Conservation (phyloP, 2,329 filamentous ascomycete species). For the Paraphaeosphaeria sporulosa region DNA sequence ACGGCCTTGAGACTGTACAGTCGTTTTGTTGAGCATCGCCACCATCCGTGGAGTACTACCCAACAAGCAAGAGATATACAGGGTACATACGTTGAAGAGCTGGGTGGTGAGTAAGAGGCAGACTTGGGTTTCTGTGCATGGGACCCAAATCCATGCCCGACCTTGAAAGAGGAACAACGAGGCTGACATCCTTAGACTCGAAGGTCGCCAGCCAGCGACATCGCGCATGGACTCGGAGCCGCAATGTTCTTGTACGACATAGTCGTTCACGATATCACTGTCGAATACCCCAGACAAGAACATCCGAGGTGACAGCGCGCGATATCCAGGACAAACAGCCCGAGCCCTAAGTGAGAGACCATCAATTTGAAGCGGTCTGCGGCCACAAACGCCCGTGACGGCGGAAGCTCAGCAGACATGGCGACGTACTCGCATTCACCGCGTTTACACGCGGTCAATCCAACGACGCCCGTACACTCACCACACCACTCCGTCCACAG, state of each 20-base stretch:
- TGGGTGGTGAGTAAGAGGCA: neutral
- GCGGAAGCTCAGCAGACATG: slow-evolving; percentile 27
- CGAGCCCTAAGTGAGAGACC: neutral
- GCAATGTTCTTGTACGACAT: slow-evolving; percentile 21
- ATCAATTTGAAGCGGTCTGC: neutral
- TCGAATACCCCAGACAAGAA: slow-evolving; percentile 13
- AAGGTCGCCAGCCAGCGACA: neutral
- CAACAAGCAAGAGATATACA: slow-evolving; percentile 2
- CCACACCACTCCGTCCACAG: slow-evolving; percentile 46
- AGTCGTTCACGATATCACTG: slow-evolving; percentile 13
- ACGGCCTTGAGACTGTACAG: neutral
- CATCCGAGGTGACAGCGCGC: slow-evolving; percentile 12
- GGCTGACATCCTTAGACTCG: neutral
- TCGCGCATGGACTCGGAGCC: slow-evolving; percentile 17
- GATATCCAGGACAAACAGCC: neutral
- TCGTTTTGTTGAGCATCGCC: neutral
- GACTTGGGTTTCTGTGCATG: neutral
- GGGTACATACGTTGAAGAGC: neutral
- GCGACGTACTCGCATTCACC: slow-evolving; percentile 35
- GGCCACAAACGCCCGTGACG: neutral
- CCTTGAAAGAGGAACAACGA: neutral
- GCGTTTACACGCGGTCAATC: slow-evolving; percentile 25
- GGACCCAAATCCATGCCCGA: neutral
- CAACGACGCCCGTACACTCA: slow-evolving; percentile 46
- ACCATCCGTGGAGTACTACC: neutral